Evolutionary conservation across 2,329 filamentous ascomycete genomes (phyloP).

Genomic region (Cercospora nicotianae): DNA sequence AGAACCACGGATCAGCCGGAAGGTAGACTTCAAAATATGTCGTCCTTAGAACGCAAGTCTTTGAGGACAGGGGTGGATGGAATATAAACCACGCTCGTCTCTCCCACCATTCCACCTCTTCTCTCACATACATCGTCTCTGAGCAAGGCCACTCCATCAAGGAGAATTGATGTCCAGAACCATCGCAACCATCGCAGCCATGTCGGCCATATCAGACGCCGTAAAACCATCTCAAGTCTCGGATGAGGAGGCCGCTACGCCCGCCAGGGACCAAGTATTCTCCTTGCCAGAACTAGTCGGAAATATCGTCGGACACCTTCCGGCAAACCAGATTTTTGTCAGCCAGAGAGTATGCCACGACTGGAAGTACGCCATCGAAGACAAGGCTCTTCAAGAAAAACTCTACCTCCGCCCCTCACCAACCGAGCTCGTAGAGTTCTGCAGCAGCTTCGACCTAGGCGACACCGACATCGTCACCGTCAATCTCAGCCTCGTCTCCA

Average conservation of each 20-base stretch:
- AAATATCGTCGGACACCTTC: neutral
- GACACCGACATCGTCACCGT: accelerated
- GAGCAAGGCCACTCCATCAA: too few relatives aligned
- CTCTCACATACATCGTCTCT: too few relatives aligned
- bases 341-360: neutral
- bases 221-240: neutral
- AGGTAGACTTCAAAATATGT: neutral
- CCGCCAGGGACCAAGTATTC: neutral
- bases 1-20: neutral
- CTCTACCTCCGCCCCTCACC: neutral
- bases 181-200: neutral
- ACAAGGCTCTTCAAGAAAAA: neutral
- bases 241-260: neutral
- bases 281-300: neutral
- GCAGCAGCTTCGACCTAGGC: neutral
- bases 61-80: too few relatives aligned
- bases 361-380: neutral
- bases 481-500: neutral
- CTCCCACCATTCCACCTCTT: too few relatives aligned
- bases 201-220: neutral
- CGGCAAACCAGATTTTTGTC: neutral
- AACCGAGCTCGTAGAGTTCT: neutral
- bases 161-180: neutral
- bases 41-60: neutral
- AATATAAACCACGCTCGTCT: too few relatives aligned